A percentile compares a stretch with the other conserved stretches of the same genome.
Conservation (phyloP, 176 grass and related monocot genomes). For the Triticum dicoccoides region DNA sequence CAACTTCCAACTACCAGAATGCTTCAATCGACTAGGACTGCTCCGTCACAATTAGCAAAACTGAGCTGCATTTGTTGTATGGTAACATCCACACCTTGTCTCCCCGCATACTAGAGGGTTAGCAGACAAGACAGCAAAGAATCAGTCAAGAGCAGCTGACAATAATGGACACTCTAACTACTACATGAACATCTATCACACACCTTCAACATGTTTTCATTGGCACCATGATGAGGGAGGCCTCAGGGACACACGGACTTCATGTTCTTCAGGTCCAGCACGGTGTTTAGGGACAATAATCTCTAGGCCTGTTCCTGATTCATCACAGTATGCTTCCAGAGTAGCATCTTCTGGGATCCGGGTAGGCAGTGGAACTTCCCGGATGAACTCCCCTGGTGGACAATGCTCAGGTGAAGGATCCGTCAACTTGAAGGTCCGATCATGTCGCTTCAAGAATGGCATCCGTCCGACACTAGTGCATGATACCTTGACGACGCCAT, state of each 20-base stretch:
- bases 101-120: constrained; percentile 35
- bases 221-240: constrained; percentile 70
- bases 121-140: constrained; percentile 44
- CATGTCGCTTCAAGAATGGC: constrained; percentile 78
- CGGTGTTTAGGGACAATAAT: constrained; percentile 84
- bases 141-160: constrained; percentile 27
- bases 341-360: constrained; percentile 91
- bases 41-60: constrained; percentile 51
- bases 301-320: constrained; percentile 75
- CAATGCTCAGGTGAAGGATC: constrained; percentile 91
- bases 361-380: constrained; percentile 75
- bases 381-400: constrained; percentile 86
- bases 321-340: constrained; percentile 81
- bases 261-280: constrained; percentile 93
- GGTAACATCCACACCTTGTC: constrained; percentile 30
- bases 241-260: constrained; percentile 87
- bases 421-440: constrained; percentile 73
- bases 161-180: constrained; percentile 20
- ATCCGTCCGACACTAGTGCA: constrained; percentile 60
- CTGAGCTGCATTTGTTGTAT: constrained; percentile 23
- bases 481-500: constrained; percentile 81
- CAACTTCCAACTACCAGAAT: constrained; percentile 35
- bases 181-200: constrained; percentile 24
- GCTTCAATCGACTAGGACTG: constrained; percentile 31
- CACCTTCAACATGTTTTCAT: constrained; percentile 47